Percentiles rank a stretch among this genome's conserved stretches.
Conservation (phyloP, 345 rosid genomes). For the Brassica rapa region DNA sequence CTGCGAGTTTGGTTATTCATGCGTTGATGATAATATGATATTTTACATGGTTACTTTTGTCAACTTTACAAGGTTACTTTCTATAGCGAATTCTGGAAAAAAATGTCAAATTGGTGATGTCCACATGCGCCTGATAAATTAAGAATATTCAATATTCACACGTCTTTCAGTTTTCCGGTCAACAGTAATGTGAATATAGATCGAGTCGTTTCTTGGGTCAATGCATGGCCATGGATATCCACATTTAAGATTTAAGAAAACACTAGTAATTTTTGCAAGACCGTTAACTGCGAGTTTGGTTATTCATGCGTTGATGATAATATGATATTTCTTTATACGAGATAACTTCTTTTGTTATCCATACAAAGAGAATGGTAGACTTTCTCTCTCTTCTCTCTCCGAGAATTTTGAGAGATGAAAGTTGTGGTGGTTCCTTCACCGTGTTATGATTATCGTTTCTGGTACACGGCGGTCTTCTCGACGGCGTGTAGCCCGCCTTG, state of each 20-base stretch:
- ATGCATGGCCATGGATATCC: slow-evolving; percentile 20
- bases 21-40: background rate
- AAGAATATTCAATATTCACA: background rate
- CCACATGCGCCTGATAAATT: background rate
- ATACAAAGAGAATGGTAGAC: no score
- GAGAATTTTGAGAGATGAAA: no score
- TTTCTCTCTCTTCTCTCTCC: no score
- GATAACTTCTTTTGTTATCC: background rate
- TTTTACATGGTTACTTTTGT: no score
- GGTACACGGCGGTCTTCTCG: no score
- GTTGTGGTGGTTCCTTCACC: no score
- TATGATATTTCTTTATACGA: background rate
- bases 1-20: background rate
- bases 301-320: background rate
- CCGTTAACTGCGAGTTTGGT: background rate
- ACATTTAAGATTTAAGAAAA: background rate
- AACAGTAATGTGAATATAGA: slow-evolving; percentile 19
- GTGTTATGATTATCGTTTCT: no score
- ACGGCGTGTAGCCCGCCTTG: no score
- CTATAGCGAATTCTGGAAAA: background rate
- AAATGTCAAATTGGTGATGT: background rate
- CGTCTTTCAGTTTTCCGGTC: background rate
- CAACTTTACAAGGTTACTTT: background rate
- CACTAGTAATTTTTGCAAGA: background rate
- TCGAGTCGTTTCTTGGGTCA: slow-evolving; percentile 9